Base-by-base conservation (phyloP, 257 asterid genomes). In the Solanum tarapatanum region DNA sequence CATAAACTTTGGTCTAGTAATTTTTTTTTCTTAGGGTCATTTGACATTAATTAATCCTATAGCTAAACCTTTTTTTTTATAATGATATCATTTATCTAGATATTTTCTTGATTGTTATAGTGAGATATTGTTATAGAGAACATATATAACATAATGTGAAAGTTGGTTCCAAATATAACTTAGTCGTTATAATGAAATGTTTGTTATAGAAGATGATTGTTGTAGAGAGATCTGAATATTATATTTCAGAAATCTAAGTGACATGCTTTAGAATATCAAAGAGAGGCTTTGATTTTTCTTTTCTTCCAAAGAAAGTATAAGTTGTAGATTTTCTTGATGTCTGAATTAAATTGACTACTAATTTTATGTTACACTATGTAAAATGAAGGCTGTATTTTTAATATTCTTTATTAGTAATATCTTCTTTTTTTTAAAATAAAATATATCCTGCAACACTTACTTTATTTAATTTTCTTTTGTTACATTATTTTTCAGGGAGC, bases 401-500 rank as follows among this genome's bases (percentile, higher is more conserved):
- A 72, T 72, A 17, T 16, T 73, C 28, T 17, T 8, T 73, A 19
- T 73, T 14, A 45, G 58, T 45, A 45, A 45, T 45, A 45, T 45
- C 17, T 45, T 45, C 17, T 12, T 45, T 13, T n/a, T n/a, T n/a
- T n/a, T n/a, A n/a, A n/a, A n/a, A n/a, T n/a, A n/a, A n/a, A n/a
- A n/a, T 43, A 41, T 41, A 43, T 45, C 55, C 55, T 45, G 19
- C 55, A 45, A 45, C 55, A 45, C 55, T 45, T 45, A 12, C 3
- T 48, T 43, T 13, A 66, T 28, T 41, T 43, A 12, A 80, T 21
- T 41, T 60, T 30, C 21, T 26, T 87, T 5, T 16, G 8, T 33
- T 32, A 26, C 13, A 30, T 23, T 41, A 39, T 21, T 86, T 82
- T 51, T 88, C 89, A 94, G 98, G 94, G 88, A 9, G 87, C 96